These are phyloP conservation scores for Leishmania tropica DNA, from an alignment of 208 protist species.

Conservation along the genomic window DNA sequence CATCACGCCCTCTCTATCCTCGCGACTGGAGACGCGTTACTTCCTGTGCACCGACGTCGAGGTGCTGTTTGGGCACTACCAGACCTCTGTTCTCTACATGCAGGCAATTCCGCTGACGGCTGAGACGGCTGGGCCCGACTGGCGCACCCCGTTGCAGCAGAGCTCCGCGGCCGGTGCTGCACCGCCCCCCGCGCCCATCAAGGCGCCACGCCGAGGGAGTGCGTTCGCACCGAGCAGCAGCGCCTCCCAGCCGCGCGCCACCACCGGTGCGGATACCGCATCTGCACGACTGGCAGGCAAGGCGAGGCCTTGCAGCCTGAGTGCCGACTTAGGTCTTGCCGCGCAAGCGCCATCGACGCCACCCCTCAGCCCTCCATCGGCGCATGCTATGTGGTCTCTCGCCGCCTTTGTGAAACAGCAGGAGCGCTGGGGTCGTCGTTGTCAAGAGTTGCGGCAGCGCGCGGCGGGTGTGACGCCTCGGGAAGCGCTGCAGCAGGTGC, in stretches of 20 bases:
- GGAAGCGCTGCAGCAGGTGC: constrained; percentile 17
- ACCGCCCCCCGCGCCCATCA: constrained; percentile 17
- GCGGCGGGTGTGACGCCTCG: neutral
- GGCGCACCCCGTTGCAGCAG: constrained; percentile 22
- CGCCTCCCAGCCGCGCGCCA: neutral
- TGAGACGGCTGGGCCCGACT: constrained; percentile 6
- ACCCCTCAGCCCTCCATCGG: neutral
- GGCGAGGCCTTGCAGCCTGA: constrained; percentile 14
- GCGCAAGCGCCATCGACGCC: constrained; percentile 1
- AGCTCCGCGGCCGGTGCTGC: constrained; percentile 6
- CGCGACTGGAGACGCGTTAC: constrained; percentile 22
- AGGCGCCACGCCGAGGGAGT: constrained; percentile 10
- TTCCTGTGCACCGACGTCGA: constrained; percentile 39
- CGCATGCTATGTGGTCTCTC: constrained; percentile 16
- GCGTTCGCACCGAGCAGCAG: neutral
- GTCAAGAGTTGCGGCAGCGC: constrained; percentile 9
- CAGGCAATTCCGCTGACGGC: constrained; percentile 8
- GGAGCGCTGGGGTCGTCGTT: constrained; percentile 16
- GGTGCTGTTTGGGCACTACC: constrained; percentile 33
- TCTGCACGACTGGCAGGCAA: neutral
- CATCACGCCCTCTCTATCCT: constrained; percentile 31
- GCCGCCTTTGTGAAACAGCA: constrained; percentile 20
- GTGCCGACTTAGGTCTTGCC: constrained; percentile 10
- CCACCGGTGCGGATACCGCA: neutral
- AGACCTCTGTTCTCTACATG: constrained; percentile 18